Evolutionary conservation across 2,329 filamentous ascomycete genomes (phyloP).

Genomic region (Madurella fahalii): DNA sequence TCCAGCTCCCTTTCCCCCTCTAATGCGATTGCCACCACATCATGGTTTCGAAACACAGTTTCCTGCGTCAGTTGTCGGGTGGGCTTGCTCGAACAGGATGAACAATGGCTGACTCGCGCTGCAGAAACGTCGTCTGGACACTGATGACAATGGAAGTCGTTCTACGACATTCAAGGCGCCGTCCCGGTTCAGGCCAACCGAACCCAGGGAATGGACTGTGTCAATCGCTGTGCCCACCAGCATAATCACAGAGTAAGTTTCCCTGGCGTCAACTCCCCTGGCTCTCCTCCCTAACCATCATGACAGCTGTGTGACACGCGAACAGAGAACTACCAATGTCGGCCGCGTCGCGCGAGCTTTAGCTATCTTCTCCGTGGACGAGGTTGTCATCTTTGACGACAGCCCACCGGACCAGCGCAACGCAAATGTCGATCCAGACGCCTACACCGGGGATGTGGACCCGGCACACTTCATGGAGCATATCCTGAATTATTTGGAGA

Average conservation of each 20-base stretch:
- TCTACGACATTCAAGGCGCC: constrained; percentile 61
- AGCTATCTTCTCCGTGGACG: constrained; percentile 79
- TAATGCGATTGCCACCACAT: too few relatives aligned
- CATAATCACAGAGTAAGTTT: constrained; percentile 63
- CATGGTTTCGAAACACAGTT: too few relatives aligned
- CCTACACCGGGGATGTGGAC: constrained; percentile 66
- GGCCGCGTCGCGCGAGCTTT: constrained; percentile 76
- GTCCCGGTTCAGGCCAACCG: constrained; percentile 61
- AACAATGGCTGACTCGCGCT: background rate
- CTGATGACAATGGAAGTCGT: constrained; percentile 36
- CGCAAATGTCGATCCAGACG: constrained; percentile 45
- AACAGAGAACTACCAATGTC: constrained; percentile 69
- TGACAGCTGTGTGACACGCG: constrained; percentile 62
- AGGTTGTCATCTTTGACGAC: constrained; percentile 79
- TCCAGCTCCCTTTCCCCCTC: background rate
- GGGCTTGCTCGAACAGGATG: background rate
- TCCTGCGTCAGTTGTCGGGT: background rate
- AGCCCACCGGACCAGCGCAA: constrained; percentile 45
- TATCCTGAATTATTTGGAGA: constrained; percentile 76
- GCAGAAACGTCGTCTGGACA: constrained; percentile 50
- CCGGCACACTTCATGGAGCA: constrained; percentile 78
- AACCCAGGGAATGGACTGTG: constrained; percentile 66
- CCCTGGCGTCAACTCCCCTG: background rate
- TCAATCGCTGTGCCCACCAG: constrained; percentile 76
- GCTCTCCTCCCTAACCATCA: constrained; percentile 2